Evolutionary conservation across 768 basidiomycete genomes (phyloP), one percentile per base, ranked within the genome.

Genomic region (Boletus subparvulus): DNA sequence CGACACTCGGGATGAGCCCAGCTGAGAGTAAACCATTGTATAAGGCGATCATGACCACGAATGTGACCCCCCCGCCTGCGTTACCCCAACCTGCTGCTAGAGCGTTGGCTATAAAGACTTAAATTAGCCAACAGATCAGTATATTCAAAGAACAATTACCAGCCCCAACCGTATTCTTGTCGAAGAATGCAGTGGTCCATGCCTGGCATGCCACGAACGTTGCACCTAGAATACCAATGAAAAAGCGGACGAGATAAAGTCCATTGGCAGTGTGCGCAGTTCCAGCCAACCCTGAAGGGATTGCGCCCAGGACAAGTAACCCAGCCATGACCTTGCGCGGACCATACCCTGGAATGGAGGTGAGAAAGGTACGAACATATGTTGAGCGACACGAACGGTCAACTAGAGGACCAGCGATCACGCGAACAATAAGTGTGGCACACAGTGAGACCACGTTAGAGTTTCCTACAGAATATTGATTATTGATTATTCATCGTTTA

Each of bases 151-250:
- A 41, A 14, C 2, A 45, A 16, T 59, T 35, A 71, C 69, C 70
- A 1, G 68, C 69, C 5, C 78, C 78, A 17, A 80, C 78, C 35
- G 75, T 64, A 45, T 68, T 67, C 44, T 78, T 83, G 65, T 84
- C 82, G 65, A 82, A 86, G 69, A 86, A 85, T 4, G 70, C 71
- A 0, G 85, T 83, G 10, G 83, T 83, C 82, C 85, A 84, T 4
- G 80, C 78, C 52, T 84, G 80, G 57, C 83, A 84, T 5, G 84
- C 77, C 1, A 86, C 82, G 55, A 87, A 86, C 1, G 83, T 81
- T 0, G 72, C 84, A 8, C 85, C 85, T 3, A 84, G 73, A 44
- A 85, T 80, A 12, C 83, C 82, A 47, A 84, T 83, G 65, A 85
- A 83, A 65, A 84, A 84, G 0, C 85, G 76, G 35, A 83, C 41